phyloP scores from a whole-genome alignment of 2,329 filamentous ascomycete genomes.

The Hirsutella minnesotensis region DNA sequence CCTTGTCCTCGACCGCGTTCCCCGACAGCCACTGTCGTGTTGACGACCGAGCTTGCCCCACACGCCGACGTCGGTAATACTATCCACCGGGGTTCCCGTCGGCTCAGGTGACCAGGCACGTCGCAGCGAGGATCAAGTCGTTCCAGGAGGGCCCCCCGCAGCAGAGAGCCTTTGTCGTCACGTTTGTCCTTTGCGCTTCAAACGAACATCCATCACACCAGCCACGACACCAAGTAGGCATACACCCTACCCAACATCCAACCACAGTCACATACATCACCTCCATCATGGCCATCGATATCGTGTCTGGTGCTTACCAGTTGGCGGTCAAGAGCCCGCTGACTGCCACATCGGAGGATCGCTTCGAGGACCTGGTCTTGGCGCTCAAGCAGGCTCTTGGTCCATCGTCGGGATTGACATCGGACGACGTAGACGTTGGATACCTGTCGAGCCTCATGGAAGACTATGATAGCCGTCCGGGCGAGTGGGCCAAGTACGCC shows the following conservation, averaged over 20 bases:
- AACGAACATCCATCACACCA: background rate
- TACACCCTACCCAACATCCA: background rate
- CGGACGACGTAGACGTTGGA: constrained; percentile 66
- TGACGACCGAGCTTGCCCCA: constrained; percentile 11
- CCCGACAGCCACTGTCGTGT: too few relatives aligned
- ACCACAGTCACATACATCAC: constrained; percentile 3
- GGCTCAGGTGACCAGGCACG: constrained; percentile 11
- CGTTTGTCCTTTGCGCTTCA: constrained; percentile 11
- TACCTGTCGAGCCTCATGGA: constrained; percentile 64
- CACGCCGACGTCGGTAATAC: constrained; percentile 15
- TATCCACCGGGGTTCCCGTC: constrained; percentile 13
- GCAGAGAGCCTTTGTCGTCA: constrained; percentile 11
- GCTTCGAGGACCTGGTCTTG: constrained; percentile 59
- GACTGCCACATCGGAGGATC: constrained; percentile 20
- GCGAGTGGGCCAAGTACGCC: constrained; percentile 66
- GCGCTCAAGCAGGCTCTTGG: constrained; percentile 66
- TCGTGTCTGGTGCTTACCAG: constrained; percentile 14
- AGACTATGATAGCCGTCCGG: constrained; percentile 54
- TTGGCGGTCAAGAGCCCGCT: constrained; percentile 10
- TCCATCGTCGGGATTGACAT: constrained; percentile 70
- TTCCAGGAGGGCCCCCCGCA: constrained; percentile 9
- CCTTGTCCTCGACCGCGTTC: too few relatives aligned
- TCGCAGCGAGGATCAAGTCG: constrained; percentile 6
- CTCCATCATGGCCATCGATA: constrained; percentile 22
- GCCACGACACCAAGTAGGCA: background rate